These are phyloP conservation scores for Serpula lacrymans DNA, from an alignment of 768 basidiomycete genomes.

Conservation along the genomic window DNA sequence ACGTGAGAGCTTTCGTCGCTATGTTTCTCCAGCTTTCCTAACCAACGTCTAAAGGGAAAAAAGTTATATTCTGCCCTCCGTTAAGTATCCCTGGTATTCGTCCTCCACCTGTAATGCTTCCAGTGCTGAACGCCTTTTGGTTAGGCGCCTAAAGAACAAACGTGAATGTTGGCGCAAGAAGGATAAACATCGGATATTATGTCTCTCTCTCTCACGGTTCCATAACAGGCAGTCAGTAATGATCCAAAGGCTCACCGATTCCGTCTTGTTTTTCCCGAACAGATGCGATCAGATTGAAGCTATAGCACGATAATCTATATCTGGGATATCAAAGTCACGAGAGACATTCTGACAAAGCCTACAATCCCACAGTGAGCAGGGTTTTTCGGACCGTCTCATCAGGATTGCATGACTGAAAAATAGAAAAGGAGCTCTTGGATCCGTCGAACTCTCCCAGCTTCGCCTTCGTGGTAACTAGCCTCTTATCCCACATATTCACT, in stretches of 20 bases:
- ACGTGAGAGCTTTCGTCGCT: not conserved
- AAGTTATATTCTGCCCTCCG: too few species aligned
- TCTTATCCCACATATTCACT: too few species aligned
- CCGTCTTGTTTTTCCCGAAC: conserved; percentile 1
- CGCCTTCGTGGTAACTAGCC: too few species aligned
- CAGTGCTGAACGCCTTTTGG: too few species aligned
- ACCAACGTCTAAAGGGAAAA: conserved; percentile 1
- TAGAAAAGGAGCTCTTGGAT: too few species aligned
- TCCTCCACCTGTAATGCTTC: too few species aligned
- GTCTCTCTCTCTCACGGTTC: not conserved
- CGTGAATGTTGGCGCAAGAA: conserved; percentile 1
- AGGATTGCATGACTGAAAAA: too few species aligned
- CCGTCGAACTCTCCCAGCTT: too few species aligned
- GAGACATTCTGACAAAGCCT: conserved; percentile 5
- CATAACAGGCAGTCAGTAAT: not conserved
- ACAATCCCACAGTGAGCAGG: conserved; percentile 3
- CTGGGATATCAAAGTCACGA: conserved; percentile 6
- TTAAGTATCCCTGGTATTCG: too few species aligned
- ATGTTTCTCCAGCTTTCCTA: conserved; percentile 4
- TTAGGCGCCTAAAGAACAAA: not conserved
- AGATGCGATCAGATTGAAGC: too few species aligned
- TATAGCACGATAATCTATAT: conserved; percentile 5
- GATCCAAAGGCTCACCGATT: conserved; percentile 1
- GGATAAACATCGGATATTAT: too few species aligned
- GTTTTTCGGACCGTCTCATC: conserved; percentile 14